phyloP scores from a whole-genome alignment of 768 basidiomycete species.

The Boletus rubropictus region DNA sequence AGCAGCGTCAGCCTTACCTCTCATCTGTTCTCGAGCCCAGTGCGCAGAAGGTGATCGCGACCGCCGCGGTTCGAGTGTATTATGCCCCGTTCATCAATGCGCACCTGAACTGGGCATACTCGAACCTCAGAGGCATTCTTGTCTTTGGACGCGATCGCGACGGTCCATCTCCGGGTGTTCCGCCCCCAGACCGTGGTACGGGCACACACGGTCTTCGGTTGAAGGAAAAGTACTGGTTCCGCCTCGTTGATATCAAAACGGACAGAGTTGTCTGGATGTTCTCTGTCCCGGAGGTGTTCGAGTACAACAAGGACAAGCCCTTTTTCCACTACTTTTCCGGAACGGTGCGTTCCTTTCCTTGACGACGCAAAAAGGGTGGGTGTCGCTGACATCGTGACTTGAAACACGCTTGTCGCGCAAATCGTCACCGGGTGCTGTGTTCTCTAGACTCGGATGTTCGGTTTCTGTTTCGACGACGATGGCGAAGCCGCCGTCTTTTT shows the following conservation, averaged over 20 bases:
- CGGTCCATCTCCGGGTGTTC: slow-evolving; percentile 18
- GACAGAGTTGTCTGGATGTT: slow-evolving; percentile 66
- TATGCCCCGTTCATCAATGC: slow-evolving; percentile 48
- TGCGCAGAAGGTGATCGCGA: slow-evolving; percentile 46
- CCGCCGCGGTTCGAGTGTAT: slow-evolving; percentile 54
- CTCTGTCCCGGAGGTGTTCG: slow-evolving; percentile 51
- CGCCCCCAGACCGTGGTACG: slow-evolving; percentile 18
- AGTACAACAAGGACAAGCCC: slow-evolving; percentile 78
- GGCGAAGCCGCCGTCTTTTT: slow-evolving; percentile 52
- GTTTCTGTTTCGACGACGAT: slow-evolving; percentile 56
- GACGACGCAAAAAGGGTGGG: not conserved
- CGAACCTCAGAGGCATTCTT: slow-evolving; percentile 54
- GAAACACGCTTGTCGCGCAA: not conserved
- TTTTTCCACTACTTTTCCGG: slow-evolving; percentile 91
- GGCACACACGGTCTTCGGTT: slow-evolving; percentile 21
- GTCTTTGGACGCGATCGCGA: slow-evolving; percentile 43
- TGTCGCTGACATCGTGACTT: not conserved
- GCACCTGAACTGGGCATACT: slow-evolving; percentile 52
- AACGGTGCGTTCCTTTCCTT: slow-evolving; percentile 48
- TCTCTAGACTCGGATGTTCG: slow-evolving; percentile 41
- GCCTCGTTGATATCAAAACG: slow-evolving; percentile 51
- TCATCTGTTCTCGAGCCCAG: slow-evolving; percentile 35
- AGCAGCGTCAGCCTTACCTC: slow-evolving; percentile 35
- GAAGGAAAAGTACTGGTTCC: slow-evolving; percentile 53
- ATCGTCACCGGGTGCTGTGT: not conserved